These are phyloP conservation scores for Combretum micranthum DNA, from an alignment of 345 rosid genomes.

Conservation along the genomic window DNA sequence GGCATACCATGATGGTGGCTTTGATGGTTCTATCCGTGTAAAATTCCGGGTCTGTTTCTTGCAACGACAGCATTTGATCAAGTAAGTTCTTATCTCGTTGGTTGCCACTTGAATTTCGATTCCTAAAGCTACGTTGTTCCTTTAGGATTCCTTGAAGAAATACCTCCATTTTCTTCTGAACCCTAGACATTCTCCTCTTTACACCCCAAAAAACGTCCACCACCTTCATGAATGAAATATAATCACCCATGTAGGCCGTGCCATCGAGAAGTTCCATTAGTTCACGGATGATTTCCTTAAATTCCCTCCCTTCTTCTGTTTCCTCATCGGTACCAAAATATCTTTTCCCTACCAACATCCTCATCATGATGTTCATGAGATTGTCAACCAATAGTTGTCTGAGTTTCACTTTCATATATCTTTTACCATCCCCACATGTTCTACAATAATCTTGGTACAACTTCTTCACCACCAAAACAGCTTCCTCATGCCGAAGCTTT, in stretches of 20 bases:
- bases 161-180: too few relatives aligned
- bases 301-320: neutral
- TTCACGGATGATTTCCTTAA: neutral
- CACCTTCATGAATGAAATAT: neutral
- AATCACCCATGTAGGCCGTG: neutral
- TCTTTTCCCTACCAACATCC: slow-evolving; percentile 8
- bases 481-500: slow-evolving; percentile 2
- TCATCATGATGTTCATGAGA: slow-evolving; percentile 5
- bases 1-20: too few relatives aligned
- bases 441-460: neutral
- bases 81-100: too few relatives aligned
- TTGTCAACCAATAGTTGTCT: neutral
- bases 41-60: too few relatives aligned
- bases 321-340: neutral
- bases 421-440: neutral
- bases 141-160: too few relatives aligned
- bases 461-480: neutral
- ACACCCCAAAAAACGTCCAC: slow-evolving; percentile 1
- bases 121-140: too few relatives aligned
- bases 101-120: too few relatives aligned
- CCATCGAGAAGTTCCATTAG: neutral
- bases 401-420: neutral
- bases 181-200: too few relatives aligned
- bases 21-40: too few relatives aligned
- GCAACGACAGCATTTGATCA: too few relatives aligned